phyloP scores from a whole-genome alignment of 1,284 basidiomycete species.

The Psilocybe mexicana region DNA sequence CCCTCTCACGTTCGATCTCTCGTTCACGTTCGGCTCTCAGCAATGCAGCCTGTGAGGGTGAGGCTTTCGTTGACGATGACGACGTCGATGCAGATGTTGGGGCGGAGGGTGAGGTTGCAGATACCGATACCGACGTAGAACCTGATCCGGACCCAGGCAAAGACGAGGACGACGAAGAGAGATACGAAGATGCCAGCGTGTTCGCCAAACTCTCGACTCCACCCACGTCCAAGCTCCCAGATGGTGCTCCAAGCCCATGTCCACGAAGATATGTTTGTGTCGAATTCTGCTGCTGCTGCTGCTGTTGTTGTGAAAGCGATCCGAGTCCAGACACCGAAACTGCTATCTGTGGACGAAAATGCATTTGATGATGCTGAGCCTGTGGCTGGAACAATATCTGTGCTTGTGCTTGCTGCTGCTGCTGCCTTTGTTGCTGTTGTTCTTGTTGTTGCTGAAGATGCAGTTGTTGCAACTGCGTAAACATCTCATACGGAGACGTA shows the following conservation, averaged over 20 bases:
- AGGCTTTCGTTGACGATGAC: neutral
- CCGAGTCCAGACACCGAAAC: no score
- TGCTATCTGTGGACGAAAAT: neutral
- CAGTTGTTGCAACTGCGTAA: slow-evolving; percentile 17
- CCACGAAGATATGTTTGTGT: neutral
- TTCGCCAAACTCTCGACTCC: slow-evolving; percentile 15
- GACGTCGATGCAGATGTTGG: neutral
- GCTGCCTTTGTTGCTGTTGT: slow-evolving; percentile 1
- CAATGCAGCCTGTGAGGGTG: neutral
- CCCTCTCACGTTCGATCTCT: no score
- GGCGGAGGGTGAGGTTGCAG: no score
- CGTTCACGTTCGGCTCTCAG: neutral
- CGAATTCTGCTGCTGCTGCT: neutral
- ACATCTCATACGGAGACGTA: slow-evolving; percentile 42
- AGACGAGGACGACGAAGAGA: neutral
- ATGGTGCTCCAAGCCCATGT: neutral
- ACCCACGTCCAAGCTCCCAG: slow-evolving; percentile 9
- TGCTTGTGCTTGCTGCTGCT: slow-evolving; percentile 18
- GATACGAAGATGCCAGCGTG: slow-evolving; percentile 7
- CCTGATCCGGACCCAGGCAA: neutral
- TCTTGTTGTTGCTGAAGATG: slow-evolving; percentile 20
- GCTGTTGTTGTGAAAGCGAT: neutral
- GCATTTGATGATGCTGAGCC: slow-evolving; percentile 5
- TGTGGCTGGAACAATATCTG: slow-evolving; percentile 11
- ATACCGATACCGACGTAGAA: neutral